Conservation (phyloP, 305 asterid species). For the Lippia alba region DNA sequence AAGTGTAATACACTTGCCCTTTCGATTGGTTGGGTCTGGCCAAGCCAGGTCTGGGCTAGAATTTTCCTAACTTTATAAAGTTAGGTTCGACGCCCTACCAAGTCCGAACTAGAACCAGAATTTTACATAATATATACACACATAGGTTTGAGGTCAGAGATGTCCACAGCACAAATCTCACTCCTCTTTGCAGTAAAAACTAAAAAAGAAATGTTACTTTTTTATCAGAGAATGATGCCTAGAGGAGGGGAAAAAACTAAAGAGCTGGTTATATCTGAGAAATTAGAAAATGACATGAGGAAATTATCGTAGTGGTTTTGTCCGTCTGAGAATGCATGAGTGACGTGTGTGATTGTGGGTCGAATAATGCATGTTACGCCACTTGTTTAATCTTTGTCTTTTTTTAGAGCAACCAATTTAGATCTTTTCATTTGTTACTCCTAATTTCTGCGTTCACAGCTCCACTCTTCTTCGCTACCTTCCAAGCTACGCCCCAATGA, state of each 20-base stretch:
- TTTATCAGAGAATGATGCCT: constrained; percentile 34
- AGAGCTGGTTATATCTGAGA: constrained; percentile 5
- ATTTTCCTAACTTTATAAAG: too few relatives aligned
- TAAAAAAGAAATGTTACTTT: background rate
- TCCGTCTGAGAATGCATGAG: constrained; percentile 33
- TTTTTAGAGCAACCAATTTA: background rate
- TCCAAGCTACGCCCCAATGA: too few relatives aligned
- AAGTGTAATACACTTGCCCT: too few relatives aligned
- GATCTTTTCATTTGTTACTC: background rate
- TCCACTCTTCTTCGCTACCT: background rate
- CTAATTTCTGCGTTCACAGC: background rate
- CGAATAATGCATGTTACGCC: constrained; percentile 61
- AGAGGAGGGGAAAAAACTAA: constrained; percentile 17
- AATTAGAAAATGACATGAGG: constrained; percentile 2
- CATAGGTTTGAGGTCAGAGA: background rate
- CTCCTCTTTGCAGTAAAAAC: constrained; percentile 18
- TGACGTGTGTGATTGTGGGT: constrained; percentile 41
- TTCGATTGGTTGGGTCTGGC: too few relatives aligned
- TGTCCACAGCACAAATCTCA: constrained; percentile 6
- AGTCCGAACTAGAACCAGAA: too few relatives aligned
- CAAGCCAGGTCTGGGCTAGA: too few relatives aligned
- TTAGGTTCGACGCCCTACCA: too few relatives aligned
- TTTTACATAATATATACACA: too few relatives aligned
- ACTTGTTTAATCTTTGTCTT: constrained; percentile 53
- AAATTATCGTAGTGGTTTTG: background rate